Base-by-base conservation (phyloP, 306 rosid species). In the Pachyrhizus erosus region DNA sequence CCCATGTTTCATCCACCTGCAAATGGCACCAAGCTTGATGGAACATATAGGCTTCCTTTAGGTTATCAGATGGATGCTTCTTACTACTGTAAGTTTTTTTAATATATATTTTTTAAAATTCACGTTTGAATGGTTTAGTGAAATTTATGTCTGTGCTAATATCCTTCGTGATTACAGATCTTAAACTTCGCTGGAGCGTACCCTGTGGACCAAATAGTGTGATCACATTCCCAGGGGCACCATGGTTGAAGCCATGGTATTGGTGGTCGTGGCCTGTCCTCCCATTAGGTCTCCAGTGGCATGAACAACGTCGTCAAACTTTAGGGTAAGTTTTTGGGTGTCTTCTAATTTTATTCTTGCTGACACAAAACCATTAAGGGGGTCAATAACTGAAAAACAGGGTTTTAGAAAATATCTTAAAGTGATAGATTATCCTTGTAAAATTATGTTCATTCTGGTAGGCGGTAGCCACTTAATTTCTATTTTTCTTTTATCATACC, bases 221-320 rank as follows among this genome's bases (percentile, higher is more conserved):
- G 76, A 87, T 93, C 23, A 93, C 97, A 14, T 93, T 86, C 75
- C 97, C 97, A 0, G 91, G 97, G 21, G 97, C 97, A 7, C 60
- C 94, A 1, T 93, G 95, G 97, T 77, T 93, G 84, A 93, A 93
- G 90, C 97, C 97, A 5, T 93, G 97, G 96, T 93, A 93, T 71
- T 93, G 97, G 97, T 93, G 97, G 97, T 84, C 97, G 0, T 93
- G 97, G 97, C 97, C 97, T 31, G 90, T 93, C 9, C 84, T 93
- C 17, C 97, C 97, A 12, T 83, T 93, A 33, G 97, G 97, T 81
- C 69, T 93, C 77, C 84, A 89, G 27, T 93, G 97, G 97, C 97
- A 93, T 10, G 83, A 88, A 54, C 87, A 45, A 23, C 97, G 97
- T 26, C 84, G 82, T 40, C 87, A 33, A 48, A 93, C 97, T 48